Base-by-base conservation (phyloP, 192 early-diverging fungal genomes). In the Coemansia sp. region DNA sequence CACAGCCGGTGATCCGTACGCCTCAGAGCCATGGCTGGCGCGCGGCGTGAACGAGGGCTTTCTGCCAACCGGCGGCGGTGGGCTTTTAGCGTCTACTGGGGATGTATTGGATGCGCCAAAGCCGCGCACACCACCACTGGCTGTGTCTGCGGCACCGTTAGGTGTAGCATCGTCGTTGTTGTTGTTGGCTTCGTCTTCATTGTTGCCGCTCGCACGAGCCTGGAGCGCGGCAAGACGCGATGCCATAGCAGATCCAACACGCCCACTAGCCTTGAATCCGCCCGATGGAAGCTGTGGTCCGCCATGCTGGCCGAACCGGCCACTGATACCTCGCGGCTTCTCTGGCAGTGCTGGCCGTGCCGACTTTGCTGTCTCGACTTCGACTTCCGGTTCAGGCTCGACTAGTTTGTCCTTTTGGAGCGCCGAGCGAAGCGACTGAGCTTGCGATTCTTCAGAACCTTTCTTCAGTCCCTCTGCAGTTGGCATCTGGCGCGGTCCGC, bases 181-280 rank as follows among this genome's bases (percentile, higher is more conserved):
- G 18, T n/a, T 45, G 1, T 67, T 69, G 12, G 30, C 30, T 30
- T 66, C 66, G 34, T 58, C 56, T 14, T 61, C 76, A 20, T 38
- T 38, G 18, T 33, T 58, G 21, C 75, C 71, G 24, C 62, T 67
- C 10, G 76, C 69, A 3, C 68, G 75, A 7, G 75, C 75, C 67
- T 83, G 80, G 55, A 83, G 53, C 8, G 80, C 80, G 24, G 80
- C 80, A 68, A 83, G 60, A 14, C 80, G 71, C 64, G 71, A 73
- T 0, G 80, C 80, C 80, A 83, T 83, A 15, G 75, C 80, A 1
- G 80, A 83, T 0, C 72, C 80, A 5, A 83, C 62, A 10, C 76
- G 71, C 5, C 75, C 72, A 39, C 62, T 77, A 53, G 80, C 65
- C 75, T 73, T 77, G 68, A 83, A 83, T 15, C 80, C 80, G 43